Conservation (phyloP, 345 rosid species). For the Acer saccharum region DNA sequence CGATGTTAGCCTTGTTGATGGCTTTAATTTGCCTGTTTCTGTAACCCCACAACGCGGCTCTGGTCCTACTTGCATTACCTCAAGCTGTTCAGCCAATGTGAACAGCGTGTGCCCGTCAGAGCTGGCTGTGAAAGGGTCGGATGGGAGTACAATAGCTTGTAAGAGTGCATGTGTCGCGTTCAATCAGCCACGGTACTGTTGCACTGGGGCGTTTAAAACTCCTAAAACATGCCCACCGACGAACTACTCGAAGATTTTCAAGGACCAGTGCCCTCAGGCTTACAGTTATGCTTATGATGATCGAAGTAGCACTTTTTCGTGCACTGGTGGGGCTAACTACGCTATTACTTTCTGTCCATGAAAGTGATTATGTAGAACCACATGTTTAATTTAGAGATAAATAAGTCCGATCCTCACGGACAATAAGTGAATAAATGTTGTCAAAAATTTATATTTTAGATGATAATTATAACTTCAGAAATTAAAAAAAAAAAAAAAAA, state of each 20-base stretch:
- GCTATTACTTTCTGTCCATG: slow-evolving; percentile 47
- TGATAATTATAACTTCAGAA: too few relatives aligned
- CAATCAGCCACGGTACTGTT: slow-evolving; percentile 39
- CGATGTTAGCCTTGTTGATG: slow-evolving; percentile 51
- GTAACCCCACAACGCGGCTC: slow-evolving; percentile 36
- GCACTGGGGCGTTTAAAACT: slow-evolving; percentile 33
- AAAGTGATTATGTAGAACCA: background rate
- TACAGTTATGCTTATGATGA: slow-evolving; percentile 62
- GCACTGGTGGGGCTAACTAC: slow-evolving; percentile 44
- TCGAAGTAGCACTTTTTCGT: slow-evolving; percentile 34
- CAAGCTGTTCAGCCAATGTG: slow-evolving; percentile 33
- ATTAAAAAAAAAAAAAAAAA: too few relatives aligned
- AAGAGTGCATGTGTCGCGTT: slow-evolving; percentile 48
- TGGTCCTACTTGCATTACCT: background rate
- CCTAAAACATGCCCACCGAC: slow-evolving; percentile 45
- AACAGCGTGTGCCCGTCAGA: slow-evolving; percentile 48
- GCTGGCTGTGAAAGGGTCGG: slow-evolving; percentile 28
- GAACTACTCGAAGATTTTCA: slow-evolving; percentile 41
- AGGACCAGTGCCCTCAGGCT: slow-evolving; percentile 58
- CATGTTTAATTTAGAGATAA: too few relatives aligned
- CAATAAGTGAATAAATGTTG: too few relatives aligned
- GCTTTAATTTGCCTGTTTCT: slow-evolving; percentile 44
- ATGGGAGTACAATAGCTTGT: slow-evolving; percentile 39
- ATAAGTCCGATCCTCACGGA: too few relatives aligned
- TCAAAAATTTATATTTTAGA: too few relatives aligned